These are phyloP conservation scores for Neonectria neomacrospora DNA, from an alignment of 2,329 filamentous ascomycete genomes.

Conservation along the genomic window DNA sequence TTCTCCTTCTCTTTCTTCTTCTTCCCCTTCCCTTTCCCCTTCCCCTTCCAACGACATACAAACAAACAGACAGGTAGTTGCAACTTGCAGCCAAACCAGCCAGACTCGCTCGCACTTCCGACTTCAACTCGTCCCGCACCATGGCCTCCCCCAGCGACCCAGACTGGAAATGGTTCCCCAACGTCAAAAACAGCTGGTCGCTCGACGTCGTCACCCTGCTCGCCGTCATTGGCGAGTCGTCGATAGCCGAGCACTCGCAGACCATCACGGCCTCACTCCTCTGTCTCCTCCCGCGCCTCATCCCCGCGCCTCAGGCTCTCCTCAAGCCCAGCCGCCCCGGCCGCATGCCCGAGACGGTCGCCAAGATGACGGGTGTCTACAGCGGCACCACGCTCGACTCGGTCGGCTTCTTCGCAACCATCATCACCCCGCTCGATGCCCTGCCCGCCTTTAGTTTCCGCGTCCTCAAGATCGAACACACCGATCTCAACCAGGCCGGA, in stretches of 20 bases:
- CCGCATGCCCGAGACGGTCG: conserved; percentile 65
- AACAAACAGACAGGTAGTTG: background rate
- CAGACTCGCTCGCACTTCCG: background rate
- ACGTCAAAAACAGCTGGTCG: conserved; percentile 58
- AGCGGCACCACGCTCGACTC: conserved; percentile 65
- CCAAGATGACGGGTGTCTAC: conserved; percentile 68
- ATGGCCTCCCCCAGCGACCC: conserved; percentile 41
- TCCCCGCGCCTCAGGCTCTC: conserved; percentile 72
- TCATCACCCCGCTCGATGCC: conserved; percentile 66
- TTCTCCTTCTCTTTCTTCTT: background rate
- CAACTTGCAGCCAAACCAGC: background rate
- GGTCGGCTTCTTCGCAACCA: conserved; percentile 71
- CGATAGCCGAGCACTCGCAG: conserved; percentile 68
- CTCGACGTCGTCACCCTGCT: conserved; percentile 72
- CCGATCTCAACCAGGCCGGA: conserved; percentile 38
- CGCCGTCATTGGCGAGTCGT: conserved; percentile 70
- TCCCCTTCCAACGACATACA: background rate
- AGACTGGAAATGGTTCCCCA: conserved; percentile 58
- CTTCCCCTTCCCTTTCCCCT: no score
- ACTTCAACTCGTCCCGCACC: background rate
- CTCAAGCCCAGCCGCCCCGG: conserved; percentile 65
- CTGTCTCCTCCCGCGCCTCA: conserved; percentile 68
- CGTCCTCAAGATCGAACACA: conserved; percentile 61
- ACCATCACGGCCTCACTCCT: conserved; percentile 68
- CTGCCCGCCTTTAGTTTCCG: conserved; percentile 60